Conservation (phyloP, 805 yeast genomes). For the Isabelozyma pseudorhagii region DNA sequence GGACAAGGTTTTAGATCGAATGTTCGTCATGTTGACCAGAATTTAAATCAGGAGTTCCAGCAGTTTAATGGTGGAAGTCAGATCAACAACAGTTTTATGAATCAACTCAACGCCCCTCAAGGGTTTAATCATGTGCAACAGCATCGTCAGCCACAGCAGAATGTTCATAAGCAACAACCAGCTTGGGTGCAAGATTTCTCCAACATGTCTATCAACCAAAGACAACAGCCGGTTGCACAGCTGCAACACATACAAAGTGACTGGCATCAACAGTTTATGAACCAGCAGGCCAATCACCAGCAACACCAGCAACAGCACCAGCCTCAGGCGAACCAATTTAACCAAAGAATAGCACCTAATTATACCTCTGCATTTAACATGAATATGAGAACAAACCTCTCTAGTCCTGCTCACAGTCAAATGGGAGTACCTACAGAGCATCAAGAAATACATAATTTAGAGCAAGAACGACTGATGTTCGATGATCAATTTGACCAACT, state of each 20-base stretch:
- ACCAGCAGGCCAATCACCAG: slow-evolving; percentile 10
- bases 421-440: slow-evolving; percentile 18
- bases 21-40: slow-evolving; percentile 23
- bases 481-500: slow-evolving; percentile 31
- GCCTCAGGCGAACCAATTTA: slow-evolving; percentile 5
- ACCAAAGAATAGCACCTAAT: slow-evolving; percentile 5
- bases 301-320: slow-evolving; percentile 7
- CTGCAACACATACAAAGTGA: slow-evolving; percentile 8
- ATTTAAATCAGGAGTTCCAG: slow-evolving; percentile 38
- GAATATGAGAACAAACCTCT: slow-evolving; percentile 17
- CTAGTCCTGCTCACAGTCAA: slow-evolving; percentile 10
- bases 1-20: slow-evolving; percentile 12
- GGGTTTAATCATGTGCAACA: slow-evolving; percentile 8
- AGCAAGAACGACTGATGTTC: slow-evolving; percentile 21
- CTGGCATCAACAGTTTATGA: slow-evolving; percentile 26
- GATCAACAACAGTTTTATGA: neutral
- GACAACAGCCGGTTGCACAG: slow-evolving; percentile 1
- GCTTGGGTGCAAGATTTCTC: slow-evolving; percentile 32
- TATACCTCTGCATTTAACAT: slow-evolving; percentile 7
- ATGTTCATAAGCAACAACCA: slow-evolving; percentile 5
- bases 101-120: slow-evolving; percentile 6
- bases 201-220: slow-evolving; percentile 13
- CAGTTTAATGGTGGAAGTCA: slow-evolving; percentile 17
- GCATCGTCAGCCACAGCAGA: slow-evolving; percentile 3
- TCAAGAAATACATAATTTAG: slow-evolving; percentile 22